Percentiles rank a stretch among this genome's conserved stretches.
Evolutionary conservation across 495 filamentous ascomycete genomes (phyloP).

Genomic region (Talaromyces stipitatus): DNA sequence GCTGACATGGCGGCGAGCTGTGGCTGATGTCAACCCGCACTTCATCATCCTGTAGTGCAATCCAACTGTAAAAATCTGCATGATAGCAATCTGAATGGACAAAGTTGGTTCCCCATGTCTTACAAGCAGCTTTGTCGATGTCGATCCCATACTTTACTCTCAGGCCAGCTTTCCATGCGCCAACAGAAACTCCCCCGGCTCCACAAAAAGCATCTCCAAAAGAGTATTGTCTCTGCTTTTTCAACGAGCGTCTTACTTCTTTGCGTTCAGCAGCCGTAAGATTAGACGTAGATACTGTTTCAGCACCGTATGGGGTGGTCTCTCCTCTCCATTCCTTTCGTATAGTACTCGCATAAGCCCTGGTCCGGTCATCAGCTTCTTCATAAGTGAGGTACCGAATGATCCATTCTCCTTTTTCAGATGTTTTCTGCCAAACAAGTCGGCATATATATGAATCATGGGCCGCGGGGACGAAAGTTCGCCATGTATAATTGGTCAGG

Average conservation of each 20-base stretch:
- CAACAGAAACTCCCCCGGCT: constrained; percentile 66
- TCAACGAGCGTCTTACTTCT: background rate
- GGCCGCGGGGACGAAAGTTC: background rate
- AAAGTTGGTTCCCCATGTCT: constrained; percentile 57
- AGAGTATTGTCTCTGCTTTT: constrained; percentile 38
- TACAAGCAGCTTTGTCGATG: constrained; percentile 41
- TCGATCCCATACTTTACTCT: constrained; percentile 58
- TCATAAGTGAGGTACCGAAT: constrained; percentile 21
- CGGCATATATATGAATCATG: background rate
- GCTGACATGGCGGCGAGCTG: constrained; percentile 77
- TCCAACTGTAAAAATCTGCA: constrained; percentile 19
- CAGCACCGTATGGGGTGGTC: constrained; percentile 21
- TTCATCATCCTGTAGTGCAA: constrained; percentile 19
- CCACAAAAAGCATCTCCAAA: constrained; percentile 72
- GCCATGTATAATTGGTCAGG: constrained; percentile 23
- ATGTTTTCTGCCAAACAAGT: background rate
- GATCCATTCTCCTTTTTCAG: constrained; percentile 1
- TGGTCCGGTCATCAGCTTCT: constrained; percentile 16
- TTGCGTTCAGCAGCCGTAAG: background rate
- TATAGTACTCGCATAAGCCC: constrained; percentile 8
- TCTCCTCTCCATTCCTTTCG: constrained; percentile 25
- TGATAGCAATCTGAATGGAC: constrained; percentile 33
- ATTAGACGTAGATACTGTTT: background rate
- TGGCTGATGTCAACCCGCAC: constrained; percentile 64
- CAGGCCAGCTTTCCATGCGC: constrained; percentile 56